Conservation (phyloP, 495 filamentous ascomycete species). For the Podospora pseudoanserina region DNA sequence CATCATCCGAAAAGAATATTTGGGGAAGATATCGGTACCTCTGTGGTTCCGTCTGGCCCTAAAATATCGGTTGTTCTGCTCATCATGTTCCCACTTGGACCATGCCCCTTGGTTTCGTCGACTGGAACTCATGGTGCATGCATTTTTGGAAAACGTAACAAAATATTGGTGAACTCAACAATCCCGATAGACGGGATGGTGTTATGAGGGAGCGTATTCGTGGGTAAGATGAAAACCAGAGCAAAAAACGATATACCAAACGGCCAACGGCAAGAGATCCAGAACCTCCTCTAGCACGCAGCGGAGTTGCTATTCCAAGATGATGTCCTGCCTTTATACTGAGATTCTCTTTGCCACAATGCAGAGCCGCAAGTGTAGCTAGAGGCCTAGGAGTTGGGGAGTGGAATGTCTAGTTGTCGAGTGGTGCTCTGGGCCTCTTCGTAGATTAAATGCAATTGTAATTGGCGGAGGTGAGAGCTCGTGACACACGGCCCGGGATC, state of each 20-base stretch:
- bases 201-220: neutral
- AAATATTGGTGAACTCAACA: slow-evolving; percentile 10
- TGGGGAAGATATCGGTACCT: slow-evolving; percentile 13
- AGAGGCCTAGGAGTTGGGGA: neutral
- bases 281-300: no score
- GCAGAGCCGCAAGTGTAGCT: slow-evolving; percentile 24
- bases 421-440: slow-evolving; percentile 13
- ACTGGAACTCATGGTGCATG: slow-evolving; percentile 20
- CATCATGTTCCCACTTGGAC: neutral
- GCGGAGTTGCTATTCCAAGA: no score
- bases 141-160: slow-evolving; percentile 4
- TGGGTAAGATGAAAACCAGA: neutral
- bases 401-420: slow-evolving; percentile 11
- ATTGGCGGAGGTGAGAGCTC: slow-evolving; percentile 27
- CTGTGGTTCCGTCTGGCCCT: slow-evolving; percentile 10
- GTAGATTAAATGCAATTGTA: slow-evolving; percentile 30
- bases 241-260: neutral
- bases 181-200: neutral
- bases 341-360: neutral
- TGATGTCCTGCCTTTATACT: neutral
- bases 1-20: neutral
- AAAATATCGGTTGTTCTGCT: neutral
- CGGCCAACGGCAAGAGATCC: no score
- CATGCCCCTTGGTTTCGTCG: slow-evolving; percentile 8
- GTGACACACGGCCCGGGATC: slow-evolving; percentile 25